Base-by-base conservation (phyloP, 495 filamentous ascomycete species). In the Filosporella fistucella region DNA sequence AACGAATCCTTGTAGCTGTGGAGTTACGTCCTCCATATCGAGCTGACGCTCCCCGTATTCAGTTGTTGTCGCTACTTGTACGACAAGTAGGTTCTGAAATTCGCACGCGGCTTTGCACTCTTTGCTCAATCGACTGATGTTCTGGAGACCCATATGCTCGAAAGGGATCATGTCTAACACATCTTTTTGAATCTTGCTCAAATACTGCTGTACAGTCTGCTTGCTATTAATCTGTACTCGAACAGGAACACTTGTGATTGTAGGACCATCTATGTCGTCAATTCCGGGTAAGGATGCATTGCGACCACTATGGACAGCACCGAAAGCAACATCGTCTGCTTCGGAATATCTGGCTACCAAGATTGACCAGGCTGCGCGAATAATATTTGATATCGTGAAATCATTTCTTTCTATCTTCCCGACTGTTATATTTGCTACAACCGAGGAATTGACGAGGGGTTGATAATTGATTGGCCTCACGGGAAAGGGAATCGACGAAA, bases 101-200 rank as follows among this genome's bases (percentile, higher is more conserved):
- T 84, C 80, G 44, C 82, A 86, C 13, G 84, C 84, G 47, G 76
- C 66, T 20, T 74, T 67, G 2, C 82, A 77, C 50, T 86, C 84
- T 0, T 64, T 55, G 55, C 77, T 80, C 23, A 86, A 68, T 4
- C 35, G 35, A 5, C 18, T 4, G 4, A 38, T 38, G 18, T 38
- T 38, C 4, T 4, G n/a, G 16, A 38, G 35, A 5, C 35, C 35
- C 5, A 21, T 21, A 2, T 38, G 35, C 13, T 38, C 35, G 17
- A 7, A 38, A 4, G 5, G 3, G 3, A 38, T 7, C 35, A 38
- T 38, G 3, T 38, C 35, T 5, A 6, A 21, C 9, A 6, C 20
- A 3, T 8, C 4, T 21, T 3, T 20, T 3, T 38, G n/a, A 7
- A 4, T 21, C 5, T 4, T 5, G 17, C 3, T n/a, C 3, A 38